Evolutionary conservation across 805 yeast species (phyloP), one percentile per base, ranked within the genome.

Genomic region (Schizosaccharomyces japonicus): DNA sequence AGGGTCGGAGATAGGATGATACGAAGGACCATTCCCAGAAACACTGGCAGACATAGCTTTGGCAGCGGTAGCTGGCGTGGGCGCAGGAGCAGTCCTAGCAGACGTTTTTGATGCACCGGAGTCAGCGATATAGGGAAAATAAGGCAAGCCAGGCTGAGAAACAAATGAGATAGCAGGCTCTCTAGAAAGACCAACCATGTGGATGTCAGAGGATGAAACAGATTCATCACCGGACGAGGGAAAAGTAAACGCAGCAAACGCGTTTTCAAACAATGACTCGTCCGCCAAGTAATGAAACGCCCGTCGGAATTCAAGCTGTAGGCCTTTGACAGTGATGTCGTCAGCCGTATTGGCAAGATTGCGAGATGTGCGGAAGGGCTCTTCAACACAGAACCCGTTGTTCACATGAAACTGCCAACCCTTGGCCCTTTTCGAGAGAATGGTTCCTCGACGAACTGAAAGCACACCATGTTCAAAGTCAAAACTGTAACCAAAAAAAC

Each of bases 291-390:
- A 27, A 27, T 30, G 51, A 39, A 34, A 55, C 31, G 56, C 55
- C 15, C 57, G 50, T 8, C 57, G 50, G 27, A 55, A 55, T 46
- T 55, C 57, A 11, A 54, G 49, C 23, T 49, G 49, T 25, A 55
- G 45, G 10, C 57, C 57, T 44, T 53, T 52, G 33, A 55, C 54
- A 11, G 56, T 52, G 29, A 50, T 52, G 30, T 55, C 58, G 39
- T 55, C 58, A 6, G 52, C 58, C 5, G 58, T 55, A 34, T 55
- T 55, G 10, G 57, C 58, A 13, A 55, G 48, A 45, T 55, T 55
- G 15, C 58, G 52, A 33, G 51, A 33, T 32, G 51, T 47, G 8
- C 40, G 47, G 39, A 55, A 29, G 25, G 58, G 58, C 52, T 55
- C 58, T 33, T 55, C 58, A 17, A 55, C 52, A 45, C 56, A 55